Conservation (phyloP, 2,329 filamentous ascomycete species). For the Colletotrichum destructivum region DNA sequence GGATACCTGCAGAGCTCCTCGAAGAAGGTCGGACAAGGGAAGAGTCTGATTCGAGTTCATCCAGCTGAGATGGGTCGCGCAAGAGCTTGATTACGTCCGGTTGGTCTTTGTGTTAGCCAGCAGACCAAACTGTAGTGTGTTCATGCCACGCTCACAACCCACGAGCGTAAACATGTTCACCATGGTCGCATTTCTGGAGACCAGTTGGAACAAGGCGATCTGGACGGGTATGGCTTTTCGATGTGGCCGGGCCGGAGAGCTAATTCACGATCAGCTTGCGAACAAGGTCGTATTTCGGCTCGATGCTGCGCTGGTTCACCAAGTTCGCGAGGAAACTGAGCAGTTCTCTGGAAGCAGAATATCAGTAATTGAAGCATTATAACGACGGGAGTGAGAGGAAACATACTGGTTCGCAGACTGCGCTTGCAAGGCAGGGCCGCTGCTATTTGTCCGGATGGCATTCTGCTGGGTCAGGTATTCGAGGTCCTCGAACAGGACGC, state of each 20-base stretch:
- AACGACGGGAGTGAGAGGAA: no score
- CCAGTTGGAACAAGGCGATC: slow-evolving; percentile 65
- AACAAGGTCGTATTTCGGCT: slow-evolving; percentile 62
- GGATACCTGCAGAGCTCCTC: slow-evolving; percentile 65
- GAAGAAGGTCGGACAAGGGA: slow-evolving; percentile 57
- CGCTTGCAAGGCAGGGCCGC: no score
- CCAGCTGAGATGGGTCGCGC: slow-evolving; percentile 59
- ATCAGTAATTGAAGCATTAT: no score
- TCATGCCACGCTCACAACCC: not conserved
- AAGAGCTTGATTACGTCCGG: slow-evolving; percentile 60
- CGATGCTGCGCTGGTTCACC: slow-evolving; percentile 56
- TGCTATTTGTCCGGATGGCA: no score
- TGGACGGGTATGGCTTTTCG: slow-evolving; percentile 59
- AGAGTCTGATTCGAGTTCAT: slow-evolving; percentile 57
- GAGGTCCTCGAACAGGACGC: no score
- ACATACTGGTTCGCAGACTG: no score
- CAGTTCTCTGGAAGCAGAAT: slow-evolving; percentile 51
- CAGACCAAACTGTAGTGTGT: no score
- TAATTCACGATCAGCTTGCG: slow-evolving; percentile 61
- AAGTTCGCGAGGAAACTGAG: slow-evolving; percentile 61
- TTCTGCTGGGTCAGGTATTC: no score
- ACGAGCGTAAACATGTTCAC: slow-evolving; percentile 65
- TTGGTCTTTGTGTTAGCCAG: not conserved
- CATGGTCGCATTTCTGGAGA: slow-evolving; percentile 68
- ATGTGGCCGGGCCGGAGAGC: slow-evolving; percentile 55